Conservation (phyloP, 345 rosid genomes). For the Litchi chinensis region DNA sequence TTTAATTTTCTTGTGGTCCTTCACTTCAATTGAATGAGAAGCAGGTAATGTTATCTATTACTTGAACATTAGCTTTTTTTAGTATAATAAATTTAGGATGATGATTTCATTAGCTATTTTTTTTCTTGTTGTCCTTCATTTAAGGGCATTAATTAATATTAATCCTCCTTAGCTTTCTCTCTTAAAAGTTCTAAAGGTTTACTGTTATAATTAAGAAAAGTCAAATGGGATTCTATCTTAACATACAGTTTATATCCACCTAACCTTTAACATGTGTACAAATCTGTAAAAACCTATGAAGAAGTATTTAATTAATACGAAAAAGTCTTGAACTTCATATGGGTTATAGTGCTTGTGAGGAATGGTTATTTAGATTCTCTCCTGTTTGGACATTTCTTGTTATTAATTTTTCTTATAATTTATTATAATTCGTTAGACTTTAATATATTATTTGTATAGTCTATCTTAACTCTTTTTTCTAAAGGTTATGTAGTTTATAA, state of each 20-base stretch:
- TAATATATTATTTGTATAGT: too few relatives aligned
- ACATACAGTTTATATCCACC: not conserved
- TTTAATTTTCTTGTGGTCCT: constrained; percentile 18
- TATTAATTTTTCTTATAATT: too few relatives aligned
- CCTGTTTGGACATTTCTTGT: too few relatives aligned
- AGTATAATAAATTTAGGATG: not conserved
- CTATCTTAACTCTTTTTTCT: too few relatives aligned
- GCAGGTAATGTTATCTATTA: constrained; percentile 4
- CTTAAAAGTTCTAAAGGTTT: not conserved
- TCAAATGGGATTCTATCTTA: not conserved
- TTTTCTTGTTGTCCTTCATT: constrained; percentile 7
- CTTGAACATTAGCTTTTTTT: not conserved
- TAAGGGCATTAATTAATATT: not conserved
- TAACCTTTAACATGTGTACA: too few relatives aligned
- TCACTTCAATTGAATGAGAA: not conserved
- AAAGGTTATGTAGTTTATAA: too few relatives aligned
- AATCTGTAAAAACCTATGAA: not conserved
- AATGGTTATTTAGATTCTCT: too few relatives aligned
- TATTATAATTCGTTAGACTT: too few relatives aligned
- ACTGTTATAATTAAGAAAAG: not conserved
- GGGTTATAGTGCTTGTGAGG: too few relatives aligned
- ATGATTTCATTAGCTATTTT: constrained; percentile 20
- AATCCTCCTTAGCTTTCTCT: not conserved
- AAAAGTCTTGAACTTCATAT: not conserved
- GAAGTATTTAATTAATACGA: not conserved